phyloP scores from a whole-genome alignment of 176 grass and related monocot genomes.

The Musa schizocarpa region DNA sequence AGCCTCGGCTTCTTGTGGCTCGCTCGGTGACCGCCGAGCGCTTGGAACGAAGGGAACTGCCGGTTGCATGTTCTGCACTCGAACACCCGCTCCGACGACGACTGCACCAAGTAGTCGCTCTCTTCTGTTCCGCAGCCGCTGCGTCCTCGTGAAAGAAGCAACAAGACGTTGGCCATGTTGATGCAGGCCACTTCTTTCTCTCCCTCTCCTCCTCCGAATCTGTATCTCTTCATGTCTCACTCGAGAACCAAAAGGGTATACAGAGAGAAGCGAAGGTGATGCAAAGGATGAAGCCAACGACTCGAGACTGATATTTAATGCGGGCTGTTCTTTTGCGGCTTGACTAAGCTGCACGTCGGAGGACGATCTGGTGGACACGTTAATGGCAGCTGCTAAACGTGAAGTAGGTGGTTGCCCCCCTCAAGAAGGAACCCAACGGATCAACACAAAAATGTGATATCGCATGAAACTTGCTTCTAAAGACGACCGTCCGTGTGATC shows the following conservation, averaged over 20 bases:
- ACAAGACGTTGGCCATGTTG: neutral
- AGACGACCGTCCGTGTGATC: too few relatives aligned
- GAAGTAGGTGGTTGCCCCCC: too few relatives aligned
- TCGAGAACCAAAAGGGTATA: neutral
- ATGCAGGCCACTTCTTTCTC: neutral
- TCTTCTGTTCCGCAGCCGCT: neutral
- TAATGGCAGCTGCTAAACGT: too few relatives aligned
- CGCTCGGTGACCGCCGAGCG: constrained; percentile 78
- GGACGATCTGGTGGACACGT: too few relatives aligned
- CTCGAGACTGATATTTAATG: too few relatives aligned
- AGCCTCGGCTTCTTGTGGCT: constrained; percentile 57
- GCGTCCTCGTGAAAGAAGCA: neutral
- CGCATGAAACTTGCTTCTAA: too few relatives aligned
- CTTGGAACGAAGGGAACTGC: constrained; percentile 80
- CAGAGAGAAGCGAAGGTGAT: neutral
- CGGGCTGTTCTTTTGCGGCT: too few relatives aligned
- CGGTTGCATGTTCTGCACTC: constrained; percentile 96
- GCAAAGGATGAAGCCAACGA: too few relatives aligned
- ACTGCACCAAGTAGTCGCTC: neutral
- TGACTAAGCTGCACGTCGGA: too few relatives aligned
- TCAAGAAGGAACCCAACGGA: too few relatives aligned
- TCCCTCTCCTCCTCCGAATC: neutral
- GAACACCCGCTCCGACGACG: constrained; percentile 33
- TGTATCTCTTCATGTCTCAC: neutral
- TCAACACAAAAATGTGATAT: too few relatives aligned